phyloP scores from a whole-genome alignment of 1,139 yeast species.

The Candida neerlandica region DNA sequence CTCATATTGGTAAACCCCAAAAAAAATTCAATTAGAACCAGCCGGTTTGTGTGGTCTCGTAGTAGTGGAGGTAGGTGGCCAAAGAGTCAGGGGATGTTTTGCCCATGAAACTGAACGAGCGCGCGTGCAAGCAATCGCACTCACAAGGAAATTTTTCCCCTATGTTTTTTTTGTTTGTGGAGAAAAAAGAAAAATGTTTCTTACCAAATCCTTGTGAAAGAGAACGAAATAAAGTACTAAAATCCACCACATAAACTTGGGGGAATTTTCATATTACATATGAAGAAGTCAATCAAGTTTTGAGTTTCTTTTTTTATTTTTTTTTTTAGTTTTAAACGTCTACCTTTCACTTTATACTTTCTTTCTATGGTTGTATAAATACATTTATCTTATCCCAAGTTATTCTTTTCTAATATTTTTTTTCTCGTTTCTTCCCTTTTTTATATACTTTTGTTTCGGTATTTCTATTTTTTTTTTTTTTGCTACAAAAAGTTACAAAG shows the following conservation, averaged over 20 bases:
- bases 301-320: not conserved
- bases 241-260: not conserved
- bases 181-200: not conserved
- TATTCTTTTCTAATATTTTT: not conserved
- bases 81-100: not conserved
- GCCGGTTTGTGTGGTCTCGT: not conserved
- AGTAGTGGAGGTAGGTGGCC: no score
- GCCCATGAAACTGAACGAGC: not conserved
- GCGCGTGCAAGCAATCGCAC: not conserved
- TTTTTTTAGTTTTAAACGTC: not conserved
- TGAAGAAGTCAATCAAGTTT: not conserved
- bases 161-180: not conserved
- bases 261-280: constrained; percentile 2
- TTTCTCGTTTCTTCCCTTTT: not conserved
- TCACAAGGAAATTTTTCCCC: not conserved
- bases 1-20: no score
- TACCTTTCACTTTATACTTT: not conserved
- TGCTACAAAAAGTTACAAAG: no score
- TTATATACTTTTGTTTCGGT: no score
- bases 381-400: not conserved
- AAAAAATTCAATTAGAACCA: no score
- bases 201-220: constrained; percentile 1
- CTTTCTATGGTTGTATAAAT: not conserved
- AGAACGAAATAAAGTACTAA: not conserved
- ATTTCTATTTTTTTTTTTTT: not conserved